Base-by-base conservation (phyloP, 2,329 filamentous ascomycete genomes). In the Apiospora aurea region DNA sequence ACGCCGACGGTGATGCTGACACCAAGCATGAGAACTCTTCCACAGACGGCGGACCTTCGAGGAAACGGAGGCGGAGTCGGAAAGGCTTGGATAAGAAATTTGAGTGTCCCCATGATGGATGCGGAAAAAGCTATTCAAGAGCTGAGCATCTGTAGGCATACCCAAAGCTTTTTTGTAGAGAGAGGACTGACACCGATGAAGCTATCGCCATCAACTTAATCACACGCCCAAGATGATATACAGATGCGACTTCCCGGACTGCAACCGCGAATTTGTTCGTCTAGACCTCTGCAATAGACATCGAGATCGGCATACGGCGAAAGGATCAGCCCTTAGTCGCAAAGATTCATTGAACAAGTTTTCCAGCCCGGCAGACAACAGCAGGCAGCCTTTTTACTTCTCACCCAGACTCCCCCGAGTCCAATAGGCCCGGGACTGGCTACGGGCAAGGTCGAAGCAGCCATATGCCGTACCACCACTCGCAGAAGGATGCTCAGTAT, bases 161-260 rank as follows among this genome's bases (percentile, higher is more conserved):
- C n/a, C 38, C 38, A 29, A n/a, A 38, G 11, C 38, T 51, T 46
- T 44, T 6, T 46, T 44, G 2, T 10, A 26, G 11, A 66, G 41
- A 18, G 14, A 11, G 34, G n/a, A 69, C 79, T 82, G 73, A 83
- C 5, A 73, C 47, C 71, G 26, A 43, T 53, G 26, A 73, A 92
- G 90, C 66, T 91, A 98, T 84, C 91, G 96, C 66, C 96, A 98
- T 83, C 95, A 98, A 83, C 85, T 98, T 76, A 99, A 99, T 81
- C 96, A 98, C 83, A 93, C 94, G 72, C 96, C 96, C 24, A 98
- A 98, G 83, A 94, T 97, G 80, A 97, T 97, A 71, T 98, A 97
- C 81, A 90, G 91, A 79, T 98, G 96, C 85, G 94, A 97, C 79
- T 97, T 95, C 78, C 94, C 94, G 26, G 94, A 95, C 79, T 99